Conservation (phyloP, 805 yeast genomes). For the Lipomyces starkeyi region DNA sequence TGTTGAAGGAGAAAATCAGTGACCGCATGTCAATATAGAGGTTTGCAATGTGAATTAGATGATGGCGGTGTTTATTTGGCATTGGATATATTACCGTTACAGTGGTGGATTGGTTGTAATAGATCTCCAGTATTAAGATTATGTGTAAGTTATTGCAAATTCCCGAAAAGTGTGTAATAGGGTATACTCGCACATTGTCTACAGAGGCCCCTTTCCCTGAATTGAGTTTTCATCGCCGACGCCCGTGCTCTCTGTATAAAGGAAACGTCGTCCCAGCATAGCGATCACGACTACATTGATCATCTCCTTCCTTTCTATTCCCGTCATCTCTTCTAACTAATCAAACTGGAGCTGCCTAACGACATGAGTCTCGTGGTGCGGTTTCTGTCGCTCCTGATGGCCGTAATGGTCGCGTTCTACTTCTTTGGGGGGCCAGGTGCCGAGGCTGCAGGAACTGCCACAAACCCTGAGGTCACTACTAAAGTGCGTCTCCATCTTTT, state of each 20-base stretch:
- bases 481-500: conserved; percentile 40
- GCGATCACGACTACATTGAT: not conserved
- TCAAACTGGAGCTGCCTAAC: not conserved
- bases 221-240: not conserved
- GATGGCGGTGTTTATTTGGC: not conserved
- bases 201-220: not conserved
- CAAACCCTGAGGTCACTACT: conserved; percentile 43
- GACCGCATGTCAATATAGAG: conserved; percentile 40
- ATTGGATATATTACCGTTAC: not conserved
- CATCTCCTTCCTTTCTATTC: not conserved
- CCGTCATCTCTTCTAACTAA: not conserved
- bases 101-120: not conserved
- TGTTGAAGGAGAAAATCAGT: conserved; percentile 71
- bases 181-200: not conserved
- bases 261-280: not conserved
- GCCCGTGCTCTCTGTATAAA: not conserved
- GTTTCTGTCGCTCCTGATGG: conserved; percentile 19
- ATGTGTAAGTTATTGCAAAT: too few relatives aligned
- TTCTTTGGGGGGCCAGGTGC: conserved; percentile 28
- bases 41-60: not conserved
- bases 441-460: conserved; percentile 23
- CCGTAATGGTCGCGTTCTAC: conserved; percentile 25
- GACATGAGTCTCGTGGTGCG: conserved; percentile 6
- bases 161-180: too few relatives aligned
- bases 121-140: not conserved